phyloP scores from a whole-genome alignment of 2,329 filamentous ascomycete species.

The Fusarium burgessii region DNA sequence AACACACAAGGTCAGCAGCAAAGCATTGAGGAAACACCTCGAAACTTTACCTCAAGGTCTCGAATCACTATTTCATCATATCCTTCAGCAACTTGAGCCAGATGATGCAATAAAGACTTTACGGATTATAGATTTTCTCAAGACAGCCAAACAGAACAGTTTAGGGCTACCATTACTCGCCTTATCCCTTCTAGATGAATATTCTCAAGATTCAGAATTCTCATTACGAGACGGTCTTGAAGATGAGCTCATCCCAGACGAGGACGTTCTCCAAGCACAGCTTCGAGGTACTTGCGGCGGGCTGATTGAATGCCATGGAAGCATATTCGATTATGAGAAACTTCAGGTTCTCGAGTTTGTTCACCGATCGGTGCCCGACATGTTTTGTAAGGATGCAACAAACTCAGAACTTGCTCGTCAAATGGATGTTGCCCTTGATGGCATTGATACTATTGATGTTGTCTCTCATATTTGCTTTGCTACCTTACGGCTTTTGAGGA shows the following conservation, averaged over 20 bases:
- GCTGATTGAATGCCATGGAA: not conserved
- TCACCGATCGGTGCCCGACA: not conserved
- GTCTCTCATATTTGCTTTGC: not conserved
- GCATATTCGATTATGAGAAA: fast-evolving
- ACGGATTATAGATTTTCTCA: not conserved
- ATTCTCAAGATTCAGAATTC: not conserved
- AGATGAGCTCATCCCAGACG: fast-evolving
- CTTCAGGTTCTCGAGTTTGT: not conserved
- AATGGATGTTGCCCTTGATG: not conserved
- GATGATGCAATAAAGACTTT: not conserved
- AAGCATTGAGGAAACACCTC: fast-evolving
- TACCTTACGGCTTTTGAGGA: fast-evolving
- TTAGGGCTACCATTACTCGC: not conserved
- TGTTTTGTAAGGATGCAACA: fast-evolving
- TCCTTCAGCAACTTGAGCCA: not conserved
- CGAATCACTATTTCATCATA: not conserved
- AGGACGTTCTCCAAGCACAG: not conserved
- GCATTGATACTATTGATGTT: fast-evolving
- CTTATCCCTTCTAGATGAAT: not conserved
- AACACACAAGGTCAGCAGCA: not conserved
- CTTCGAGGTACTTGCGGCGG: not conserved
- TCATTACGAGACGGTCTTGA: not conserved
- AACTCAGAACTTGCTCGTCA: fast-evolving
- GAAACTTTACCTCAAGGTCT: not conserved
- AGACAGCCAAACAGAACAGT: fast-evolving